Evolutionary conservation across 2,329 filamentous ascomycete species (phyloP).

Genomic region (Pseudogymnoascus sp.): DNA sequence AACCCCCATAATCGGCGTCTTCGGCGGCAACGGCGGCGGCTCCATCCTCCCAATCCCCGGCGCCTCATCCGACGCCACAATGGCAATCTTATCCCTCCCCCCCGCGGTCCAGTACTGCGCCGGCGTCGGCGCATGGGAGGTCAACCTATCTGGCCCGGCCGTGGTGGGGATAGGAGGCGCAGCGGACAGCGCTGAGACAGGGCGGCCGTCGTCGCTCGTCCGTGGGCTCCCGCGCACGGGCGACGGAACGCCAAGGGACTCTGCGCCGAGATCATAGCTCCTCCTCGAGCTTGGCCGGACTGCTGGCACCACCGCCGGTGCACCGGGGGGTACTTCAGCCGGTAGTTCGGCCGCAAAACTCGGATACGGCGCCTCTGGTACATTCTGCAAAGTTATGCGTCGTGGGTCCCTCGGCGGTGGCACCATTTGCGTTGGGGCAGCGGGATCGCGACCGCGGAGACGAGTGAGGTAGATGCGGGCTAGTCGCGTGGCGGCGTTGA

Average conservation of each 20-base stretch:
- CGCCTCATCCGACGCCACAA: constrained; percentile 48
- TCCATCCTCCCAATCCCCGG: neutral
- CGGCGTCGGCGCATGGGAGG: constrained; percentile 49
- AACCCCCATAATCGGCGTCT: constrained; percentile 51
- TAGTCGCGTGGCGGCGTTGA: constrained; percentile 68
- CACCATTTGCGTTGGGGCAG: neutral
- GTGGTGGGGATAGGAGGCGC: neutral
- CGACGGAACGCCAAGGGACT: constrained; percentile 23
- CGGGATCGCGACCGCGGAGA: constrained; percentile 5
- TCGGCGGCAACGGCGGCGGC: constrained; percentile 64
- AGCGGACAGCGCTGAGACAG: constrained; percentile 13
- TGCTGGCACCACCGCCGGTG: neutral
- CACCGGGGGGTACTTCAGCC: constrained; percentile 38
- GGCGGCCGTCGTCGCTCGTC: constrained; percentile 33
- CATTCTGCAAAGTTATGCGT: constrained; percentile 20
- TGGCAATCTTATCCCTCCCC: constrained; percentile 60
- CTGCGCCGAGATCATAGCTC: constrained; percentile 28
- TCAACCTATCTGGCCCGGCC: constrained; percentile 36
- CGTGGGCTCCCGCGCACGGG: constrained; percentile 31
- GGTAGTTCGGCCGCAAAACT: constrained; percentile 45
- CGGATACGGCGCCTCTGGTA: constrained; percentile 32
- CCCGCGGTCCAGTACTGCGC: constrained; percentile 48
- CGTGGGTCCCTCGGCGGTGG: neutral
- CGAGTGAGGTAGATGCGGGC: constrained; percentile 76
- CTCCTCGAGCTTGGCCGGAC: constrained; percentile 16